Percentiles rank a stretch among this genome's conserved stretches.
Evolutionary conservation across 2,329 filamentous ascomycete genomes (phyloP).

Genomic region (Juglanconis sp.): DNA sequence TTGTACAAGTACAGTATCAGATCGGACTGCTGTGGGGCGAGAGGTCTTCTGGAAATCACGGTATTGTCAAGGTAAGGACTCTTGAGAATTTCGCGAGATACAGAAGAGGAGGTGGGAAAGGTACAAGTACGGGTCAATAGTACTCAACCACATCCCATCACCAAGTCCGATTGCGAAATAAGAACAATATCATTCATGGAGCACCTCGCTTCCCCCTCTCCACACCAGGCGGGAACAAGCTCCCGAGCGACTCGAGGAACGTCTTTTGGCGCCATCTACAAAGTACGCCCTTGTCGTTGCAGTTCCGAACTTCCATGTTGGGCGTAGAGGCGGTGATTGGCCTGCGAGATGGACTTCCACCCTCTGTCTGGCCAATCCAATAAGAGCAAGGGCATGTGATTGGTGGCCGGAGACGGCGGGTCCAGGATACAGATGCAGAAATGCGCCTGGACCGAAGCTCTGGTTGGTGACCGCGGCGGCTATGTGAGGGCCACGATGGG

Average conservation of each 20-base stretch:
- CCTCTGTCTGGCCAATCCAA: neutral
- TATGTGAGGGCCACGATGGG: constrained; percentile 8
- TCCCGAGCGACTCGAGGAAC: constrained; percentile 7
- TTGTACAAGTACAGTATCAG: constrained; percentile 3
- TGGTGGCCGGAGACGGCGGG: neutral
- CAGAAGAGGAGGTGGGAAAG: neutral
- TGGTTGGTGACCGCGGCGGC: constrained; percentile 17
- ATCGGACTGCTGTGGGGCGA: neutral
- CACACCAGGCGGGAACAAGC: constrained; percentile 1
- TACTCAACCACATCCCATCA: constrained; percentile 1
- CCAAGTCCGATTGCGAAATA: neutral
- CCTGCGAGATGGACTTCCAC: neutral
- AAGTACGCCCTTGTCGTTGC: constrained; percentile 1
- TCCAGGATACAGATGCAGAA: neutral
- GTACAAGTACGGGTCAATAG: constrained; percentile 4
- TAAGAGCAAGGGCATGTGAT: neutral
- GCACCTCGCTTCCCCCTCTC: neutral
- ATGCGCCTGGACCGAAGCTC: neutral
- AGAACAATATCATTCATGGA: constrained; percentile 3
- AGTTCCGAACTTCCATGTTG: constrained; percentile 3
- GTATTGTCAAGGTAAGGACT: neutral
- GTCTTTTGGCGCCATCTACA: constrained; percentile 12
- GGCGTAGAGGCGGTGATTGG: constrained; percentile 12
- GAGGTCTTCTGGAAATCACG: neutral
- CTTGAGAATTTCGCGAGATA: neutral